Evolutionary conservation across 805 yeast species (phyloP), one percentile per base, ranked within the genome.

Genomic region (Vanderwaltozyma verrucispora): DNA sequence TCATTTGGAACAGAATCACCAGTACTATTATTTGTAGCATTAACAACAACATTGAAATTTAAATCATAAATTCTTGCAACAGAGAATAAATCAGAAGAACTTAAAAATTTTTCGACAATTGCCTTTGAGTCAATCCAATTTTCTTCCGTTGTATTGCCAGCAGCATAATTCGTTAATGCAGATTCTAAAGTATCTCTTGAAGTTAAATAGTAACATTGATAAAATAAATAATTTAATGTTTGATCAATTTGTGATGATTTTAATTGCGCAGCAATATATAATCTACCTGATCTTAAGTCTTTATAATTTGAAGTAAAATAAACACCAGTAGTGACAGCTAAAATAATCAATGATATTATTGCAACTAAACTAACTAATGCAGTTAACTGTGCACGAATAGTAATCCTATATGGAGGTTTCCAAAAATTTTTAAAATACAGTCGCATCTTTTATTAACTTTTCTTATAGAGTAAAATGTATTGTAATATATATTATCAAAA

Each of bases 211-310:
- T 70, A 70, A 2, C 78, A 71, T 56, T 85, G 94, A 51, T 78
- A 82, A 53, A 75, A 79, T 19, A 74, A 63, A 43, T 68, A 71
- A 40, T 72, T 72, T 41, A 83, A 63, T 28, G 75, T 72, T 59
- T 85, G 95, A 37, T 69, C 71, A 17, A 86, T 65, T 56, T 87
- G 95, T 0, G 88, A 72, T 1, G 89, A 75, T 57, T 85, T 86
- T 38, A 87, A 64, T 55, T 82, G 82, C 2, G 95, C 82, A 15
- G 85, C 81, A 30, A 84, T 84, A 49, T 74, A 74, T 23, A 87
- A 63, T 39, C 87, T 70, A 41, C 82, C 87, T 1, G 79, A 74
- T 48, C 92, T 68, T 30, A 82, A 59, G 33, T 69, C 59, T 24
- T 76, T 70, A 42, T 79, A 74, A 45, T 75, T 79, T 16, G 65